phyloP scores from a whole-genome alignment of 768 basidiomycete species.

The Coprinopsis marcescibilis region DNA sequence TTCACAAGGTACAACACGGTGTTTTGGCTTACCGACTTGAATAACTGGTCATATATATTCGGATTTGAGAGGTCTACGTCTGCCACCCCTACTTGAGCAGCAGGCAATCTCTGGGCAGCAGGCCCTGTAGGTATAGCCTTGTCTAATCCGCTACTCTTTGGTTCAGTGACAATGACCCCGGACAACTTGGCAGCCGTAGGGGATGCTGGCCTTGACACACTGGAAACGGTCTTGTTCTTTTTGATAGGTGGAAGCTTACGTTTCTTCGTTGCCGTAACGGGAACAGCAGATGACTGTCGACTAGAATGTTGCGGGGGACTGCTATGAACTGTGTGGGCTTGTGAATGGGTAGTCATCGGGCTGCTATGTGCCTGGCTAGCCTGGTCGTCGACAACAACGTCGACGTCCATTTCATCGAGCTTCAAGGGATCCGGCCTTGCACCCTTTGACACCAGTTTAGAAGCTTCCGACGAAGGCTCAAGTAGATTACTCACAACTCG shows the following conservation, averaged over 20 bases:
- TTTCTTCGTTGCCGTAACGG: conserved; percentile 43
- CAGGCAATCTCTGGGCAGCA: conserved; percentile 31
- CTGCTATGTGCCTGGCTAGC: too few species aligned
- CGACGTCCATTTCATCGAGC: conserved; percentile 28
- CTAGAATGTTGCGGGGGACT: neutral
- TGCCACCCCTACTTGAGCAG: conserved; percentile 38
- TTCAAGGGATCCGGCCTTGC: conserved; percentile 19
- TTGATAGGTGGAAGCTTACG: conserved; percentile 64
- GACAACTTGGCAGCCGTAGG: conserved; percentile 19
- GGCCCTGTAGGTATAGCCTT: conserved; percentile 21
- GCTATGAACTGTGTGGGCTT: neutral
- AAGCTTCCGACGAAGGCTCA: neutral
- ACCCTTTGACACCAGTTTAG: conserved; percentile 21
- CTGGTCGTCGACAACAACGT: conserved; percentile 26
- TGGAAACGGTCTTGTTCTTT: conserved; percentile 45
- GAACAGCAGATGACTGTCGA: conserved; percentile 5
- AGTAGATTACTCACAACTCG: conserved; percentile 5
- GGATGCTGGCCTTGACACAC: conserved; percentile 18
- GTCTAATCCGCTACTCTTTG: conserved; percentile 22
- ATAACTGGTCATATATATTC: conserved; percentile 58
- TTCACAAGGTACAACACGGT: conserved; percentile 1
- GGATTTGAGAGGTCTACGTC: conserved; percentile 63
- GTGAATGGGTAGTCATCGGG: too few species aligned
- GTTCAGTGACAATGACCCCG: conserved; percentile 13
- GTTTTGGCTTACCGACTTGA: conserved; percentile 52